These are phyloP conservation scores for Fraxinus anomala DNA, from an alignment of 257 asterid species.

Conservation along the genomic window DNA sequence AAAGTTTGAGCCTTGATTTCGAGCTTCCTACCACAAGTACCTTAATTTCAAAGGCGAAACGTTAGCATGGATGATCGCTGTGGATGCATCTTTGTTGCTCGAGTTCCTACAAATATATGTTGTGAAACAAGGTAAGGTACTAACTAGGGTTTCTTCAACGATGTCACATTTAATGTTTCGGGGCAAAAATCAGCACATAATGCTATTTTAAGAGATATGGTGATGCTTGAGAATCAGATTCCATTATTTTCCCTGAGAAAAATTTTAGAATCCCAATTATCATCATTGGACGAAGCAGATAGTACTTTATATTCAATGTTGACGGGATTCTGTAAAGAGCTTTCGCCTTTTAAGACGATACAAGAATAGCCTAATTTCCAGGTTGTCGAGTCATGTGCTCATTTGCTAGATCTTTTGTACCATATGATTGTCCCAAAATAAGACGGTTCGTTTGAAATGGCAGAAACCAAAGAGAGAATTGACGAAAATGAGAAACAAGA, in stretches of 20 bases:
- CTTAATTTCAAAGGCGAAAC: slow-evolving; percentile 12
- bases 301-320: neutral
- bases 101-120: neutral
- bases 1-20: neutral
- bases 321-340: neutral
- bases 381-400: neutral
- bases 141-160: neutral
- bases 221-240: neutral
- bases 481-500: neutral
- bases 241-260: neutral
- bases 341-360: neutral
- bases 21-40: slow-evolving; percentile 19
- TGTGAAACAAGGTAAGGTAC: neutral
- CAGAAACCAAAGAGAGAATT: neutral
- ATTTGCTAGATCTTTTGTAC: neutral
- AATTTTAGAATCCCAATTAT: neutral
- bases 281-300: neutral
- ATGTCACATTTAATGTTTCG: neutral
- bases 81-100: slow-evolving; percentile 17
- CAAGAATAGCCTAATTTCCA: neutral
- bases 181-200: slow-evolving; percentile 15
- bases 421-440: neutral
- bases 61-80: slow-evolving; percentile 20
- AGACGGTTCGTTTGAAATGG: neutral
- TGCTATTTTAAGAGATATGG: slow-evolving; percentile 15